Conservation (phyloP, 768 basidiomycete genomes). For the Panellus pusillus region DNA sequence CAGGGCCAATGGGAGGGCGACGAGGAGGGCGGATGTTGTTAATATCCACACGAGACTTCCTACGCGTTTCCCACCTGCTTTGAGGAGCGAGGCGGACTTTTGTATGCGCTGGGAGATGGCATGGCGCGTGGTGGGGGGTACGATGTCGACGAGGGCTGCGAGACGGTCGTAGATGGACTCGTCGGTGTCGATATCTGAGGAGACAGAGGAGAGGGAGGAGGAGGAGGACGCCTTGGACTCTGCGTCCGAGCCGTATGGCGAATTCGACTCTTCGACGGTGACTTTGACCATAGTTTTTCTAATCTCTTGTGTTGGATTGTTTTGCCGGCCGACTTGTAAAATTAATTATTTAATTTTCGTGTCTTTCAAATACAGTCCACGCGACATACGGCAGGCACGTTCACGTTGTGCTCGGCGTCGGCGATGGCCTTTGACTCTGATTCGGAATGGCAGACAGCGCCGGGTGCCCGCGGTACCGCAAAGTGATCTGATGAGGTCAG, state of each 20-base stretch:
- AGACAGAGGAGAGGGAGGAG: conserved; percentile 76
- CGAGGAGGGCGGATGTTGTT: conserved; percentile 89
- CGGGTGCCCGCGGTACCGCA: too few relatives aligned
- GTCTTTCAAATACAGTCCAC: too few relatives aligned
- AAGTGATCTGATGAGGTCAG: too few relatives aligned
- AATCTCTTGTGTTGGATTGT: conserved; percentile 14
- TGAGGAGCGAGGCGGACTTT: conserved; percentile 62
- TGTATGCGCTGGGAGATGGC: conserved; percentile 61
- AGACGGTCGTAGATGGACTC: conserved; percentile 89
- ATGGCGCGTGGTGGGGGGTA: conserved; percentile 88
- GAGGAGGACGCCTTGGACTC: conserved; percentile 73
- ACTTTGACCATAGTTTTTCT: conserved; percentile 82
- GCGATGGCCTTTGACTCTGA: neutral
- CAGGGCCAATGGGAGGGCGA: conserved; percentile 91
- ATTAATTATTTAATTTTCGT: too few relatives aligned
- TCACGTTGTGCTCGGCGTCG: too few relatives aligned
- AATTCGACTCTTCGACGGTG: conserved; percentile 83
- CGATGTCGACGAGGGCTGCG: conserved; percentile 91
- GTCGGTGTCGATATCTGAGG: conserved; percentile 67
- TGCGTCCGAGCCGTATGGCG: conserved; percentile 73
- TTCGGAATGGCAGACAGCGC: neutral
- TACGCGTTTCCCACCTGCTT: conserved; percentile 65
- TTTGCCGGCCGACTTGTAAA: too few relatives aligned
- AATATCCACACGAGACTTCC: conserved; percentile 95
- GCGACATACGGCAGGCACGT: too few relatives aligned